Evolutionary conservation across 805 yeast genomes (phyloP).

Genomic region (Torulaspora delbrueckii): DNA sequence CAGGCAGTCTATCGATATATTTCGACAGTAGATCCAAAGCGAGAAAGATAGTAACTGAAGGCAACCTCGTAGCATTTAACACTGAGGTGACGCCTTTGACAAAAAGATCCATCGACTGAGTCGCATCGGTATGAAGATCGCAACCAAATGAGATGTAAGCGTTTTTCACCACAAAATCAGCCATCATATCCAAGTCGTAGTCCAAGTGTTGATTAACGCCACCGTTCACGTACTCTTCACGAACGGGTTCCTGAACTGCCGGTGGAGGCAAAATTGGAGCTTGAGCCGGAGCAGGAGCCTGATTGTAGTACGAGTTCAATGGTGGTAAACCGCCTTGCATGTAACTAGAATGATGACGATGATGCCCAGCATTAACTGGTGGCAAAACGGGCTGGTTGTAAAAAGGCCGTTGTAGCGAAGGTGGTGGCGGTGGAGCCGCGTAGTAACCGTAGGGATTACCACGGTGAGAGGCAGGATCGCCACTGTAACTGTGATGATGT

Average conservation of each 20-base stretch:
- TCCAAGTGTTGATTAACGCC: slow-evolving; percentile 77
- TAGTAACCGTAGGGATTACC: slow-evolving; percentile 17
- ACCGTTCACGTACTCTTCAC: slow-evolving; percentile 41
- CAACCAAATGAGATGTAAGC: slow-evolving; percentile 63
- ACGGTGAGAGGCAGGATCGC: slow-evolving; percentile 3
- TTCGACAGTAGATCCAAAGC: slow-evolving; percentile 76
- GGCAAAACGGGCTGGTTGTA: slow-evolving; percentile 6
- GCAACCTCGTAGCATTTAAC: slow-evolving; percentile 80
- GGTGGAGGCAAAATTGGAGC: slow-evolving; percentile 14
- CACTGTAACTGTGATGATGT: slow-evolving; percentile 6
- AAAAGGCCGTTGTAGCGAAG: slow-evolving; percentile 14
- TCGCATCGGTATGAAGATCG: slow-evolving; percentile 16
- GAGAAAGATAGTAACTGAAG: slow-evolving; percentile 72
- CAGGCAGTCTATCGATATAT: slow-evolving; percentile 41
- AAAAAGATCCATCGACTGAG: slow-evolving; percentile 38
- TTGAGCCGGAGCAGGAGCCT: slow-evolving; percentile 1
- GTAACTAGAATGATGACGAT: slow-evolving; percentile 7
- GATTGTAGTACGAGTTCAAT: slow-evolving; percentile 9
- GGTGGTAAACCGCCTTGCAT: slow-evolving; percentile 10
- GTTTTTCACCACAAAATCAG: slow-evolving; percentile 73
- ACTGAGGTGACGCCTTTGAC: slow-evolving; percentile 60
- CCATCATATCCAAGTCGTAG: slow-evolving; percentile 73
- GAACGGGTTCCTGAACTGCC: slow-evolving; percentile 13
- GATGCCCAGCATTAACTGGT: slow-evolving; percentile 6
- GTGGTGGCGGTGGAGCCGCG: slow-evolving; percentile 12